phyloP scores from a whole-genome alignment of 2,329 filamentous ascomycete species.

The Xylariales sp. region DNA sequence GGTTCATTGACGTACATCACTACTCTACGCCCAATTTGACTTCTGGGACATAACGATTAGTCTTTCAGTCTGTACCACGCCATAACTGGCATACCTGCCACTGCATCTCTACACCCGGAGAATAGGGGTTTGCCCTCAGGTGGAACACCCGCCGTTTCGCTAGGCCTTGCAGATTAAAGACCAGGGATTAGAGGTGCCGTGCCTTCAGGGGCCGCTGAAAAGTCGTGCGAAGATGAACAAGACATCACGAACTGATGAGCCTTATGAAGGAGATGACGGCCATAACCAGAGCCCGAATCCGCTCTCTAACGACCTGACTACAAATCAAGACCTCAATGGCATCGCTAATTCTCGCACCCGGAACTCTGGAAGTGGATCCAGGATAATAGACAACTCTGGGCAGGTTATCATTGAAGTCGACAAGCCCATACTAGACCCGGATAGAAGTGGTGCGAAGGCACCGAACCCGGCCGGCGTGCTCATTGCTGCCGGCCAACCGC shows the following conservation, averaged over 20 bases:
- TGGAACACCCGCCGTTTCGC: too few species aligned
- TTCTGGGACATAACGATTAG: too few species aligned
- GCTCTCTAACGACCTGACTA: constrained; percentile 52
- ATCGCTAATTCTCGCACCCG: constrained; percentile 38
- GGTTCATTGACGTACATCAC: too few species aligned
- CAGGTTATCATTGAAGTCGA: constrained; percentile 16
- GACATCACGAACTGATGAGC: constrained; percentile 33
- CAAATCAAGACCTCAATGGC: constrained; percentile 50
- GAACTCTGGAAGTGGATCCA: constrained; percentile 13
- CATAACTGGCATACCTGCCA: too few species aligned
- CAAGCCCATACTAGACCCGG: constrained; percentile 12
- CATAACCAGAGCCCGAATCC: constrained; percentile 52
- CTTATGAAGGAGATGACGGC: constrained; percentile 29
- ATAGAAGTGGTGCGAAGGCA: constrained; percentile 15
- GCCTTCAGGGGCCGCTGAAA: background rate
- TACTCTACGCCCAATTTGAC: too few species aligned
- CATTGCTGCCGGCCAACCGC: constrained; percentile 15
- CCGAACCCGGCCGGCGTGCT: constrained; percentile 9
- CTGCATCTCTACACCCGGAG: too few species aligned
- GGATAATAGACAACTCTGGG: constrained; percentile 21
- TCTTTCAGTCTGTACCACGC: too few species aligned
- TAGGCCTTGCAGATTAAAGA: too few species aligned
- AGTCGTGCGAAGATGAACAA: constrained; percentile 20
- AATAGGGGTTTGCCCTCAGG: too few species aligned
- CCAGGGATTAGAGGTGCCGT: too few species aligned